Evolutionary conservation across 2,329 filamentous ascomycete genomes (phyloP).

Genomic region (Botrytis aclada): DNA sequence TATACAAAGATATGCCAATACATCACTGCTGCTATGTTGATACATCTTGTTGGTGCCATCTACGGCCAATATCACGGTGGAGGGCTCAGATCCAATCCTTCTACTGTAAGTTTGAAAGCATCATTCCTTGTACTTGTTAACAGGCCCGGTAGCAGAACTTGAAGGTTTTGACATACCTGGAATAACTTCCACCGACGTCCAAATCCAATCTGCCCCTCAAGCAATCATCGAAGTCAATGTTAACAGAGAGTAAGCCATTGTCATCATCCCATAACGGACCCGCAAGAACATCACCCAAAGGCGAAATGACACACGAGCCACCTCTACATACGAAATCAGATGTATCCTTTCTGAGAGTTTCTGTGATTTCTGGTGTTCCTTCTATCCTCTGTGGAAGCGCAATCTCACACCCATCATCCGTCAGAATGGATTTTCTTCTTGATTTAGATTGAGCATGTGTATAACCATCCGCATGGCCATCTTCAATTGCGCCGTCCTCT

Average conservation of each 20-base stretch:
- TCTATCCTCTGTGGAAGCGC: slow-evolving; percentile 39
- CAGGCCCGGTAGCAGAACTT: background rate
- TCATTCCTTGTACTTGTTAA: slow-evolving; percentile 48
- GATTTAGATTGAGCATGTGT: background rate
- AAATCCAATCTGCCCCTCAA: slow-evolving; percentile 76
- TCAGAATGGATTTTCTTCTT: slow-evolving; percentile 27
- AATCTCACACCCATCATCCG: slow-evolving; percentile 54
- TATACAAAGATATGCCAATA: background rate
- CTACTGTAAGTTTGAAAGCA: slow-evolving; percentile 58
- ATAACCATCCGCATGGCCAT: slow-evolving; percentile 13
- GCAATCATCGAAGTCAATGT: slow-evolving; percentile 87
- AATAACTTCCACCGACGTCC: slow-evolving; percentile 83
- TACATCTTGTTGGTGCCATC: background rate
- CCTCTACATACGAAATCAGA: slow-evolving; percentile 57
- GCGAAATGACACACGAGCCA: slow-evolving; percentile 78
- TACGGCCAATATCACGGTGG: slow-evolving; percentile 34
- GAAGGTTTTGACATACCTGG: slow-evolving; percentile 52
- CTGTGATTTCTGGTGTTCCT: slow-evolving; percentile 1
- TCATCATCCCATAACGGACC: slow-evolving; percentile 82
- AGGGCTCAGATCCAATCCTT: slow-evolving; percentile 56
- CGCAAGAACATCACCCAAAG: slow-evolving; percentile 73
- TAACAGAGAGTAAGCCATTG: slow-evolving; percentile 62
- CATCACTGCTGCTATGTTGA: background rate
- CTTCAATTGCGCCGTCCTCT: slow-evolving; percentile 10
- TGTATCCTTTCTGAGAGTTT: slow-evolving; percentile 23